These are phyloP conservation scores for Nannochloropsis granulata DNA, from an alignment of 108 stramenopile genomes.

Conservation along the genomic window DNA sequence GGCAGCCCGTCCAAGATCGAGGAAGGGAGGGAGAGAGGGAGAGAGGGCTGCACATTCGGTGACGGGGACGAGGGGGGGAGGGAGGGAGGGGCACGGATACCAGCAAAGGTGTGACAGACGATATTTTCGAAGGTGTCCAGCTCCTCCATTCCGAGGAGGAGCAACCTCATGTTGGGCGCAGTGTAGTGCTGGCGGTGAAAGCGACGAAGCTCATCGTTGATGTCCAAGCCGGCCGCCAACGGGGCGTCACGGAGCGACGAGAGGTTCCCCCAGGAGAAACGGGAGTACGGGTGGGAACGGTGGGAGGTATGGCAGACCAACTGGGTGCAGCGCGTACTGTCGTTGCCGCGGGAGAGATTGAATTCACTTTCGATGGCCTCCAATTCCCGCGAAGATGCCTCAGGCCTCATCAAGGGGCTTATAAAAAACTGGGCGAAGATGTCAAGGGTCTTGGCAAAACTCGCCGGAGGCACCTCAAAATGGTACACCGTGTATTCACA, in stretches of 20 bases:
- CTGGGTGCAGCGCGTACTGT: conserved; percentile 52
- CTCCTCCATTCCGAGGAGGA: neutral
- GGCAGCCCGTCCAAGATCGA: neutral
- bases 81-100: neutral
- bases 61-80: neutral
- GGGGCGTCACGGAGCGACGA: conserved; percentile 12
- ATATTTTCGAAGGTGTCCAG: conserved; percentile 1
- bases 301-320: conserved; percentile 41
- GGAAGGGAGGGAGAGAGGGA: neutral
- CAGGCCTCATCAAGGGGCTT: conserved; percentile 19
- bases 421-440: conserved; percentile 34
- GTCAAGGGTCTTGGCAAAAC: conserved; percentile 6
- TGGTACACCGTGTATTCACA: neutral
- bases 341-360: conserved; percentile 59
- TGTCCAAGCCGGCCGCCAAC: conserved; percentile 21
- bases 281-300: conserved; percentile 60
- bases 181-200: conserved; percentile 31
- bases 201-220: conserved; percentile 4
- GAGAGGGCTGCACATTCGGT: neutral
- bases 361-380: conserved; percentile 55
- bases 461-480: neutral
- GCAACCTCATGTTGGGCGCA: conserved; percentile 21
- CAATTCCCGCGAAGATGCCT: conserved; percentile 28
- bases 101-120: neutral
- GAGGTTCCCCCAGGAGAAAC: conserved; percentile 78